Conservation (phyloP, 2,329 filamentous ascomycete species). For the Aspergillus pseudonomiae region DNA sequence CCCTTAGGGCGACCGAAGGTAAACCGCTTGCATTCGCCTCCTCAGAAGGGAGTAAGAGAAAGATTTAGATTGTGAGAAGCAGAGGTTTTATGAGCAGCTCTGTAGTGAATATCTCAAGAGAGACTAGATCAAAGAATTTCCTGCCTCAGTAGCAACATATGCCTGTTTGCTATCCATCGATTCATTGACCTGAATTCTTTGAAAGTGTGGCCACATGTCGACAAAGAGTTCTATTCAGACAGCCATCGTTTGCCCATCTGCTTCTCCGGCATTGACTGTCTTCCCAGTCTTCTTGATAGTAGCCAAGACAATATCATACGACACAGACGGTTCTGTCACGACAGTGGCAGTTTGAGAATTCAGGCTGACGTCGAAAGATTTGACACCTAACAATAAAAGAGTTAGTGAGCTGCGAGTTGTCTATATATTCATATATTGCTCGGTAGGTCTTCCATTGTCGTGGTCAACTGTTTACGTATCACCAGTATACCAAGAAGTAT, state of each 20-base stretch:
- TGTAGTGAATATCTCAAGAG: not conserved
- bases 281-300: constrained; percentile 97
- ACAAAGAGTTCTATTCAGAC: constrained; percentile 30
- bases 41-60: not conserved
- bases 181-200: not conserved
- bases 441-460: not conserved
- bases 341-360: constrained; percentile 82
- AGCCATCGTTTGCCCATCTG: constrained; percentile 43
- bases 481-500: not conserved
- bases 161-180: not conserved
- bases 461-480: not conserved
- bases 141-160: not conserved
- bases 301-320: constrained; percentile 78
- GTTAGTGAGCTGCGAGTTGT: not conserved
- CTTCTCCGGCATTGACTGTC: constrained; percentile 71
- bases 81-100: not conserved
- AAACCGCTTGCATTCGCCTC: not conserved
- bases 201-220: not conserved
- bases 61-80: not conserved
- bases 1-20: not conserved
- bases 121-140: not conserved
- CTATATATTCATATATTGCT: not conserved
- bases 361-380: constrained; percentile 84
- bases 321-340: constrained; percentile 67
- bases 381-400: constrained; percentile 65